Percentiles rank a stretch among this genome's conserved stretches.
Conservation (phyloP, 768 basidiomycete genomes). For the Trametes maxima region DNA sequence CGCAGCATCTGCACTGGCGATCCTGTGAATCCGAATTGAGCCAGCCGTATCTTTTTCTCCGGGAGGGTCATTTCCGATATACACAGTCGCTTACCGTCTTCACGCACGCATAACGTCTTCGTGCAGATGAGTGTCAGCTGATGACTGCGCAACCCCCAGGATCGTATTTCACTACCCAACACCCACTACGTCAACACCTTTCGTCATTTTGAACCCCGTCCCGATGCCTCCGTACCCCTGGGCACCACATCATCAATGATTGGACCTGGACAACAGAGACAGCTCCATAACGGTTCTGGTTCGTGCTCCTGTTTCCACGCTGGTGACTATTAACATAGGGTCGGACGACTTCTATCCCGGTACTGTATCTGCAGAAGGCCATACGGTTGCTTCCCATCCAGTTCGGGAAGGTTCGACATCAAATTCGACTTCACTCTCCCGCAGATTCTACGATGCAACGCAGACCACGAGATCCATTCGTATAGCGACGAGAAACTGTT, state of each 20-base stretch:
- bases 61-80: neutral
- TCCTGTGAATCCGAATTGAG: neutral
- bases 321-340: neutral
- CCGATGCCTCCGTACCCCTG: neutral
- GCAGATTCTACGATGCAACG: neutral
- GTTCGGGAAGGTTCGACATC: conserved; percentile 3
- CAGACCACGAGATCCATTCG: neutral
- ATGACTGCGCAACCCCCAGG: no score
- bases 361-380: conserved; percentile 1
- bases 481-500: neutral
- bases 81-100: no score
- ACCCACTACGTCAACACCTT: neutral
- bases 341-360: neutral
- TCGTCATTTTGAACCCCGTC: neutral
- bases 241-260: conserved; percentile 16
- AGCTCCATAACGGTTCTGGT: neutral
- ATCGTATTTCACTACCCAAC: no score
- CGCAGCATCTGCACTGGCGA: neutral
- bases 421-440: conserved; percentile 1
- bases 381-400: neutral
- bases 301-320: neutral
- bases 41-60: neutral
- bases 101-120: no score
- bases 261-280: conserved; percentile 12
- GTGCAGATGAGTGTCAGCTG: no score